Evolutionary conservation across 805 yeast species (phyloP).

Genomic region (Ascoidea tarda): DNA sequence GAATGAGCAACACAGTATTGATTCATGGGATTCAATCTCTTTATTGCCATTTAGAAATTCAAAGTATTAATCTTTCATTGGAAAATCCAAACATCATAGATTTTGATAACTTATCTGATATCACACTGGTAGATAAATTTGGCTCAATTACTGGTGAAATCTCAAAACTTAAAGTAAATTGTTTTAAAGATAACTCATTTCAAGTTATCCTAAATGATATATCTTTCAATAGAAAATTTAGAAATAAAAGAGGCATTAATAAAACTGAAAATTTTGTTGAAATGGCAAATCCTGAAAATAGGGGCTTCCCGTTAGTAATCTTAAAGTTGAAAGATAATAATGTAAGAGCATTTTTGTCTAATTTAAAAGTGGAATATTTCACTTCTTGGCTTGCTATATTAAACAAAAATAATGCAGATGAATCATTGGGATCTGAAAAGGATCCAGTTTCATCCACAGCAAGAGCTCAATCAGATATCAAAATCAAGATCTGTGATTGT

Average conservation of each 20-base stretch:
- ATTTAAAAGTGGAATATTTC: slow-evolving; percentile 39
- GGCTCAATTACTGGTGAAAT: slow-evolving; percentile 3
- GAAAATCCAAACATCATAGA: not conserved
- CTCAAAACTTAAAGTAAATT: slow-evolving; percentile 1
- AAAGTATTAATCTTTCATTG: not conserved
- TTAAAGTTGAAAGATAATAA: slow-evolving; percentile 22
- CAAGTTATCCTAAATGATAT: slow-evolving; percentile 7
- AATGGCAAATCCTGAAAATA: slow-evolving; percentile 20
- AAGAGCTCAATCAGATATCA: slow-evolving; percentile 6
- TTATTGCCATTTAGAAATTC: slow-evolving; percentile 2
- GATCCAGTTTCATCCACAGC: slow-evolving; percentile 5
- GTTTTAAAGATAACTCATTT: slow-evolving; percentile 2
- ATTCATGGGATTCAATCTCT: not conserved
- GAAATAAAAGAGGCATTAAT: slow-evolving; percentile 6
- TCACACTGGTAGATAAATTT: not conserved
- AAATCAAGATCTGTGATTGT: slow-evolving; percentile 31
- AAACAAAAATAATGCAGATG: slow-evolving; percentile 9
- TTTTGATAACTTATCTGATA: not conserved
- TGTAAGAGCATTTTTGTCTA: slow-evolving; percentile 30
- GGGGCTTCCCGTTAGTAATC: slow-evolving; percentile 25
- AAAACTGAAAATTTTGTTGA: slow-evolving; percentile 18
- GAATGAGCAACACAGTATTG: slow-evolving; percentile 3
- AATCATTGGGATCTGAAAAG: not conserved
- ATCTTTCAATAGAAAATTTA: slow-evolving; percentile 6
- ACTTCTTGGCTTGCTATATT: slow-evolving; percentile 42